Percentiles rank a stretch among this genome's conserved stretches.
These are phyloP conservation scores for Phialophora expanda DNA, from an alignment of 2,329 filamentous ascomycete species.

Conservation along the genomic window DNA sequence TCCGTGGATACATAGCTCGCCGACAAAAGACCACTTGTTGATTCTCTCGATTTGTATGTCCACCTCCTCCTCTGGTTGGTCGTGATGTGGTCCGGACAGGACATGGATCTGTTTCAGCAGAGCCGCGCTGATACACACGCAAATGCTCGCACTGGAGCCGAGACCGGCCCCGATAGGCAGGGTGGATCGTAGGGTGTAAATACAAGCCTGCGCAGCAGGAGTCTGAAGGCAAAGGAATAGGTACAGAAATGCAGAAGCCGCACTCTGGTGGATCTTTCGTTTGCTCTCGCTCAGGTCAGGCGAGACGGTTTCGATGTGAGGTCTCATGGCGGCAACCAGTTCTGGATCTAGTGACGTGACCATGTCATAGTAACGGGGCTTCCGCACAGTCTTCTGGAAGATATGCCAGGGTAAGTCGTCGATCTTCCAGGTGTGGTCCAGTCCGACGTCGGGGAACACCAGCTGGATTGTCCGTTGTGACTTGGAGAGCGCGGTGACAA, in stretches of 20 bases:
- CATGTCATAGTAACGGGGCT: conserved; percentile 92
- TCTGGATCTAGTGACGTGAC: conserved; percentile 84
- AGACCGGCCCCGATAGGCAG: conserved; percentile 91
- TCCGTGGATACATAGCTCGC: conserved; percentile 95
- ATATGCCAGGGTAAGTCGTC: conserved; percentile 84
- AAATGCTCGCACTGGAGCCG: conserved; percentile 92
- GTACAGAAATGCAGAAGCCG: conserved; percentile 87
- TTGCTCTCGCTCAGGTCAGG: conserved; percentile 67
- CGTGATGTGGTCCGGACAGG: conserved; percentile 85
- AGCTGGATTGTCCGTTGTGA: conserved; percentile 85
- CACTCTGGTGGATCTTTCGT: conserved; percentile 82
- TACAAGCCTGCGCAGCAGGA: conserved; percentile 75
- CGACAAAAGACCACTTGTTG: conserved; percentile 96
- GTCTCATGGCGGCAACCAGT: conserved; percentile 78
- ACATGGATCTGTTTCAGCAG: conserved; percentile 87
- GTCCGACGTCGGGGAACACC: conserved; percentile 86
- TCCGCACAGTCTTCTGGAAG: conserved; percentile 81
- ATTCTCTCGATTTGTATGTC: conserved; percentile 90
- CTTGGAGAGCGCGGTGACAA: conserved; percentile 92
- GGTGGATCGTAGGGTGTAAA: conserved; percentile 90
- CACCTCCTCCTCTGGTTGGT: conserved; percentile 87
- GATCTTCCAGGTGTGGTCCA: conserved; percentile 93
- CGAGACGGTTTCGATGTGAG: conserved; percentile 76
- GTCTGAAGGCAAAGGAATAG: conserved; percentile 87
- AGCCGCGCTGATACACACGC: conserved; percentile 83